phyloP scores from a whole-genome alignment of 73 alveolate species.

The Blepharisma stoltei region DNA sequence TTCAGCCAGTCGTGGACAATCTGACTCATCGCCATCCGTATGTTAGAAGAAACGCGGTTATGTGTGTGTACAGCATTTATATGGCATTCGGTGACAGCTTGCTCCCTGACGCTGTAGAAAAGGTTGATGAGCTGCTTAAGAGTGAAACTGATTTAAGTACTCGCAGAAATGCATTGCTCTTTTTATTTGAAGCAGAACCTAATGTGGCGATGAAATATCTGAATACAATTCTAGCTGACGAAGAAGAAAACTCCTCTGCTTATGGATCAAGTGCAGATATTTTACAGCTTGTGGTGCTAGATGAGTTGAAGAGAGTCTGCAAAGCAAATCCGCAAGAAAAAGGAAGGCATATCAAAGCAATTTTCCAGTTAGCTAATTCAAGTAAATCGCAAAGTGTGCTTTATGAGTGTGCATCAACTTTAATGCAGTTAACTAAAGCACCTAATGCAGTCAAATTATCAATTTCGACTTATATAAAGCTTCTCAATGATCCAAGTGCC shows the following conservation, averaged over 20 bases:
- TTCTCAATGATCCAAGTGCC: slow-evolving; percentile 57
- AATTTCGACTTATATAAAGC: slow-evolving; percentile 58
- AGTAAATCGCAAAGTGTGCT: slow-evolving; percentile 68
- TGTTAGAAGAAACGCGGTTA: slow-evolving; percentile 94
- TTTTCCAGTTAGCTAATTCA: slow-evolving; percentile 62
- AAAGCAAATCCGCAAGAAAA: slow-evolving; percentile 73
- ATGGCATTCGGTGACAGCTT: slow-evolving; percentile 85
- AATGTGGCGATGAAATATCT: slow-evolving; percentile 74
- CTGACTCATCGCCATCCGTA: slow-evolving; percentile 90
- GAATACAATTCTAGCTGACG: slow-evolving; percentile 40
- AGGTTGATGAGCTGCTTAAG: slow-evolving; percentile 72
- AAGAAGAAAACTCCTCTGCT: slow-evolving; percentile 21
- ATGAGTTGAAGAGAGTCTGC: slow-evolving; percentile 72
- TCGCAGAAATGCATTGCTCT: slow-evolving; percentile 92
- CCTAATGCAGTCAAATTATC: slow-evolving; percentile 78
- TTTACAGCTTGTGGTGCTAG: slow-evolving; percentile 68
- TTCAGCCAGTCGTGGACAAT: slow-evolving; percentile 85
- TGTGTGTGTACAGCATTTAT: slow-evolving; percentile 85
- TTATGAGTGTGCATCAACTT: slow-evolving; percentile 78
- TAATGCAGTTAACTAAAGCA: slow-evolving; percentile 68
- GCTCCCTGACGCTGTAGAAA: slow-evolving; percentile 85
- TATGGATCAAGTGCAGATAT: slow-evolving; percentile 71
- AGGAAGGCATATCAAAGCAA: slow-evolving; percentile 62
- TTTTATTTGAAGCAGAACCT: slow-evolving; percentile 67
- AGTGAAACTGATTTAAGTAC: slow-evolving; percentile 95